Conservation (phyloP, 768 basidiomycete species). For the Piloderma croceum region DNA sequence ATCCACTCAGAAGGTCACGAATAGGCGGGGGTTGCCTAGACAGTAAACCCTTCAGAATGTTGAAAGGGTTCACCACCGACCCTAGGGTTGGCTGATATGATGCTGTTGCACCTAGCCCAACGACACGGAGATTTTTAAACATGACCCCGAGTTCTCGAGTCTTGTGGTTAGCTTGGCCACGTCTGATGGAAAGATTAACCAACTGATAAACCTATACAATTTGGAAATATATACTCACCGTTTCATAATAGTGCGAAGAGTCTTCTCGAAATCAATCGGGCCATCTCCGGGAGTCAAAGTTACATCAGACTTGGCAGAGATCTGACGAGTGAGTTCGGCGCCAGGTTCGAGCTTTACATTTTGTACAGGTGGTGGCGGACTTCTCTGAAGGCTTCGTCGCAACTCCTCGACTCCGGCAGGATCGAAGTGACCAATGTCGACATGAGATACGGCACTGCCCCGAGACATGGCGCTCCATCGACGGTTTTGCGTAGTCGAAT, state of each 20-base stretch:
- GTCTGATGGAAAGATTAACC: slow-evolving; percentile 18
- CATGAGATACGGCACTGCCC: slow-evolving; percentile 24
- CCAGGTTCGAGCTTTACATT: slow-evolving; percentile 8
- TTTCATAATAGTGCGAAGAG: slow-evolving; percentile 24
- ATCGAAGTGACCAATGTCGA: slow-evolving; percentile 49
- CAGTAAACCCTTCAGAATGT: slow-evolving; percentile 32
- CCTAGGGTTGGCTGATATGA: slow-evolving; percentile 47
- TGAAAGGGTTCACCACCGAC: slow-evolving; percentile 43
- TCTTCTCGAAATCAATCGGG: slow-evolving; percentile 34
- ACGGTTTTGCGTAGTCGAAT: too few species aligned
- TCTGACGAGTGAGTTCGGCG: slow-evolving; percentile 14
- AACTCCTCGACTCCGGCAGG: slow-evolving; percentile 42
- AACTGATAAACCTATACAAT: not conserved
- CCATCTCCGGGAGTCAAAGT: slow-evolving; percentile 22
- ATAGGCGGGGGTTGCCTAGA: slow-evolving; percentile 53
- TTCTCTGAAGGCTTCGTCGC: slow-evolving; percentile 26
- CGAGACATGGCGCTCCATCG: too few species aligned
- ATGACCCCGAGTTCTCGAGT: slow-evolving; percentile 43
- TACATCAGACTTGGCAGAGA: slow-evolving; percentile 17
- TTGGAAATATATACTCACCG: slow-evolving; percentile 24
- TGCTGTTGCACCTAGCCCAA: slow-evolving; percentile 40
- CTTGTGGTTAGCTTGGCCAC: slow-evolving; percentile 26
- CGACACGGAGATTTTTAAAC: slow-evolving; percentile 47
- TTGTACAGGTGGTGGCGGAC: slow-evolving; percentile 4
- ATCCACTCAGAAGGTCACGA: slow-evolving; percentile 53